Evolutionary conservation across 768 basidiomycete genomes (phyloP), one percentile per base, ranked within the genome.

Genomic region (Phylloporus rhodoxanthus): DNA sequence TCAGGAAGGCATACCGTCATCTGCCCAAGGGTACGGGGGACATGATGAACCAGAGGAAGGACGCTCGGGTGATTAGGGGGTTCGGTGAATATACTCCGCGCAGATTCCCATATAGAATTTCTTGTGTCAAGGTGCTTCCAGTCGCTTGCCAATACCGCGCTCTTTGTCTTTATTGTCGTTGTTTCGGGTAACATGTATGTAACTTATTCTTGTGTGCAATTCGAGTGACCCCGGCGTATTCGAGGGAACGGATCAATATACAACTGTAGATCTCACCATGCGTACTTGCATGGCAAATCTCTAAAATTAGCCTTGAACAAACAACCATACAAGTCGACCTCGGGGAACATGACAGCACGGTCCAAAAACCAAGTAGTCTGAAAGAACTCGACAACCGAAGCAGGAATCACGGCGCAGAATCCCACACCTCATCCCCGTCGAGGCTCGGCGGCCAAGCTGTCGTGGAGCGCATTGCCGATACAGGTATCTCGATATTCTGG

Each of bases 391-490:
- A 51, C 29, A 32, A 11, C 21, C 38, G 1, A 57, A 52, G 49
- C 43, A 48, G 48, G 52, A 39, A 50, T 48, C n/a, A 57, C 47
- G 41, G 45, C 32, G 26, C 29, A 39, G 23, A 37, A 45, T 59
- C 54, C 52, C 59, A 59, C 51, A 57, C 51, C 3, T 42, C 48
- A 54, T 60, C 43, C 56, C 54, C 66, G 56, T 62, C 57, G 42
- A 56, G 51, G 23, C 54, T 45, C 52, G 60, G 56, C 46, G 52
- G 50, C 68, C 66, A 66, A 33, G 45, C 33, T 17, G 48, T 70
- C 36, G 75, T 75, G 45, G 72, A 78, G 39, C 76, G 74, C 65
- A 76, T 74, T 51, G 70, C 71, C 48, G 76, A 78, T 15, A 73
- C 66, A 34, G 71, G 66, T 62, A 45, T 39, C 30, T 53, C 54